phyloP scores from a whole-genome alignment of 495 filamentous ascomycete species.

The Podospora anserina region DNA sequence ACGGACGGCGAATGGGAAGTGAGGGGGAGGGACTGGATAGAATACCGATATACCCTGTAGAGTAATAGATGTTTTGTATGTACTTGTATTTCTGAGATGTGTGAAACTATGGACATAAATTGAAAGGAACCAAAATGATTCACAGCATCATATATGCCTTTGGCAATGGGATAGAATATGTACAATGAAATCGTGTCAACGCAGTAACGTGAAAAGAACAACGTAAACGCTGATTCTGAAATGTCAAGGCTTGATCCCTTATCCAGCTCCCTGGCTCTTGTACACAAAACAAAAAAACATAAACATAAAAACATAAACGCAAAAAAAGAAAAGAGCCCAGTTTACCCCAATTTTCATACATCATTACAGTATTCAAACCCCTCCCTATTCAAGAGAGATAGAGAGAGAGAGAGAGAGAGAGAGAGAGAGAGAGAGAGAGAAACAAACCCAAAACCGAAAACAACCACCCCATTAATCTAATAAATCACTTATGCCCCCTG shows the following conservation, averaged over 20 bases:
- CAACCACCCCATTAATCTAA: neutral
- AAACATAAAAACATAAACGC: too few species aligned
- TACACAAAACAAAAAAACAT: neutral
- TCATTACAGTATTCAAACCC: neutral
- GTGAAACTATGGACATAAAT: neutral
- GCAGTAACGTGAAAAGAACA: too few species aligned
- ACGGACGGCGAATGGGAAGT: neutral
- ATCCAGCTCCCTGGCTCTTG: neutral
- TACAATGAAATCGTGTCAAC: too few species aligned
- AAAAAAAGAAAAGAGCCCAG: neutral
- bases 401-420: neutral
- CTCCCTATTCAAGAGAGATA: neutral
- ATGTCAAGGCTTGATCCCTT: neutral
- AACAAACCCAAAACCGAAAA: neutral
- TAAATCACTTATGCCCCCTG: neutral
- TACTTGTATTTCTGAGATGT: neutral
- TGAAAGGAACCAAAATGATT: neutral
- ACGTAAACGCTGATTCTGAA: too few species aligned
- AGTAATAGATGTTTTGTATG: neutral
- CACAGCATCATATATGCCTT: neutral
- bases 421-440: neutral
- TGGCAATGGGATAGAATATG: neutral
- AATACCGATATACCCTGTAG: neutral
- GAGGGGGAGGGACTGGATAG: neutral
- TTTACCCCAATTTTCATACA: neutral